Evolutionary conservation across 1,284 basidiomycete genomes (phyloP), one percentile per base, ranked within the genome.

Genomic region (Amylostereum chailletii): DNA sequence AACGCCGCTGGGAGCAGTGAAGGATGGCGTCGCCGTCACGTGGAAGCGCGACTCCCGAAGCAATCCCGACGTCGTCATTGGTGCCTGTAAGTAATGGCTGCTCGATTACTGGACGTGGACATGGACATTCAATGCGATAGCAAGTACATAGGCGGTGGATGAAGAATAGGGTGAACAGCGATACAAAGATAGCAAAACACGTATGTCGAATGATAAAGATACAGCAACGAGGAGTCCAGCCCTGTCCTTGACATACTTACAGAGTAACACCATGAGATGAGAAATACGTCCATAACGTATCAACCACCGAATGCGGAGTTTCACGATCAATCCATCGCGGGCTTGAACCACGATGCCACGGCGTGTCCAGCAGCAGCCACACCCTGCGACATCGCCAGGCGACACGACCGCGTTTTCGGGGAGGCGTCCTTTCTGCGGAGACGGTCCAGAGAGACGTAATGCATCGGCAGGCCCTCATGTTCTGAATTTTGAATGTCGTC

Each of bases 391-490:
- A 7, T 37, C 36, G 36, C 36, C 36, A 8, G 36, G 36, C 36
- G n/a, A n/a, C 36, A 37, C n/a, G 19, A 19, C 36, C 36, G 36
- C 36, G 36, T 37, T n/a, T 7, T n/a, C n/a, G 7, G 36, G 36
- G 36, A n/a, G 8, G 36, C 36, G 8, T 37, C 19, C 19, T 19
- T 19, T 19, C 19, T 19, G 19, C 19, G 19, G n/a, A 37, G 36
- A 7, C 36, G 7, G 36, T 37, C 36, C 7, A 37, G 39, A 2
- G 53, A 47, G 26, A 55, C 33, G 27, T 45, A 42, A n/a, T 55
- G 53, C 53, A 55, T 55, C 9, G 53, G 53, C 34, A 54, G 36
- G 8, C 34, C 47, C 32, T 47, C 19, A n/a, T 49, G 36, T 37
- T 7, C 36, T 7, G 36, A 37, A 37, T 37, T 37, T 37, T 7